Conservation (phyloP, 257 asterid species). For the Ilex aquifolium region DNA sequence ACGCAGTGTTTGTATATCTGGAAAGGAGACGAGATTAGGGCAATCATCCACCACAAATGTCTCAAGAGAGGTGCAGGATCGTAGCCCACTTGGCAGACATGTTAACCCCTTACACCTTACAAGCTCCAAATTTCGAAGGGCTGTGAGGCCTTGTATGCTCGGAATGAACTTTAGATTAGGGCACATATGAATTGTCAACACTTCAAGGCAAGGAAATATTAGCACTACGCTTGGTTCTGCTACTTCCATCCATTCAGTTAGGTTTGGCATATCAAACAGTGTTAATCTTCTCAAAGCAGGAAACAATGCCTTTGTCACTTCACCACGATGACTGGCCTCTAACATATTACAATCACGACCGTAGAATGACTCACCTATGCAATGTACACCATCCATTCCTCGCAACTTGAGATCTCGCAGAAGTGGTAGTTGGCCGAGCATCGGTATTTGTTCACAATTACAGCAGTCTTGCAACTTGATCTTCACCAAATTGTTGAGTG, state of each 20-base stretch:
- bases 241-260: background rate
- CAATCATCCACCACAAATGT: too few relatives aligned
- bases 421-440: constrained; percentile 8
- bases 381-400: constrained; percentile 3
- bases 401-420: background rate
- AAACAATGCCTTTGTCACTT: background rate
- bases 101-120: background rate
- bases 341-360: too few relatives aligned
- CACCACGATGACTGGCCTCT: background rate
- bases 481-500: constrained; percentile 8
- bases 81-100: background rate
- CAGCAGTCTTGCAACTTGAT: constrained; percentile 3
- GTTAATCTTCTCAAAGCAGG: background rate
- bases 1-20: too few relatives aligned
- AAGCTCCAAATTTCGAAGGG: background rate
- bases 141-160: too few relatives aligned
- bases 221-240: background rate
- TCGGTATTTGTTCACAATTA: constrained; percentile 14
- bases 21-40: too few relatives aligned
- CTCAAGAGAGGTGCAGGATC: background rate
- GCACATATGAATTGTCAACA: background rate
- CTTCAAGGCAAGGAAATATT: background rate
- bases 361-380: constrained; percentile 21
- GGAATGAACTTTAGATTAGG: background rate
- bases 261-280: too few relatives aligned